Evolutionary conservation across 139 green algal species (phyloP), one percentile per base, ranked within the genome.

Genomic region (Ulvella scutata): DNA sequence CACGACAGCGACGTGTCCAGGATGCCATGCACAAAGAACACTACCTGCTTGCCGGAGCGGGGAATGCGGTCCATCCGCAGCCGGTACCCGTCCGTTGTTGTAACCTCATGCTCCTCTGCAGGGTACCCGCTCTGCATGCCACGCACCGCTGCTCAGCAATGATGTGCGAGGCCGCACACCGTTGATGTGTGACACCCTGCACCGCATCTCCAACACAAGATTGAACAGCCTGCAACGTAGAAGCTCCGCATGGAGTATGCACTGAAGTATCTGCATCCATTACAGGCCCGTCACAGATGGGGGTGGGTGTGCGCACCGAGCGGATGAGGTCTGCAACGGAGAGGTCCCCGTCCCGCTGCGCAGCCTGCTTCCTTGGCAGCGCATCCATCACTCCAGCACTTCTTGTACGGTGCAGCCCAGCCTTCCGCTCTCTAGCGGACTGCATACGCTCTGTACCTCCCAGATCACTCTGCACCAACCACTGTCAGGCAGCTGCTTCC

Each of bases 1-100:
- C 91, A 98, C 10, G 88, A 88, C 73, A 98, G 81, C 36, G 81
- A 86, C 34, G 90, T 97, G 86, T 98, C 94, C 76, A 98, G 80
- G 28, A 98, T 82, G 33, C 91, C 91, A 43, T 96, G 91, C 86
- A 93, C 88, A 87, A 95, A 98, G 76, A 93, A 90, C 6, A 43
- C 84, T 35, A 23, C 29, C 29, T n/a, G 38, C 21, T 21, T 36
- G 35, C 29, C 80, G 62, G 87, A 75, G 9, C 87, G 83, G 26
- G 91, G 92, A 37, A 97, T 92, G 61, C 92, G 87, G 81, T 94
- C 90, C 78, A 96, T 74, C 2, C 75, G 73, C 10, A 97, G 82
- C 1, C 96, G 80, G 77, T 96, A 97, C 21, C 90, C 90, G 60
- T 96, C 90, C 3, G 75, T 43, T n/a, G 90, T 96, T 34, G 74